Base-by-base conservation (phyloP, 2,329 filamentous ascomycete genomes). In the Pseudocercospora cruenta region DNA sequence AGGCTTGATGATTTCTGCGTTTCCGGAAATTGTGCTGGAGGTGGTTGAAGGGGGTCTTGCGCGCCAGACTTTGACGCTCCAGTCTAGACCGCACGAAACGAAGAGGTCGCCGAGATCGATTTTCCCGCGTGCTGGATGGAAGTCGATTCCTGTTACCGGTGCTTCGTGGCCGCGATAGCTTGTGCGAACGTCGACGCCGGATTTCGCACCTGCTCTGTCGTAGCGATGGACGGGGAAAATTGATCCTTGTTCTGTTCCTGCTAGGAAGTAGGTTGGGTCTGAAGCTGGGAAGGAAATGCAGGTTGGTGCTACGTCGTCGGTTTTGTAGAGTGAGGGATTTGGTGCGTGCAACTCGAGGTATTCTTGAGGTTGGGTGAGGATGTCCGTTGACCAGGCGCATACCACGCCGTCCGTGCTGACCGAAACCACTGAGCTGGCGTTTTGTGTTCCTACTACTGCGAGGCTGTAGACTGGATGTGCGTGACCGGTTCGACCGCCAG, bases 161-260 rank as follows among this genome's bases (percentile, higher is more conserved):
- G 93, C 95, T 14, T 92, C 90, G 77, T 99, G 95, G 36, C 93
- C 94, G 71, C 88, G 88, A 82, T 99, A 99, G 71, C 89, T 90
- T 66, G 97, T 89, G 67, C 94, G 89, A 63, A 90, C 88, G 77
- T 99, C 96, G 26, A 97, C 93, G 57, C 95, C 95, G 4, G 95
- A 94, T 82, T 98, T 98, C 70, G 95, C 95, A 65, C 95, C 95
- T 5, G 96, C 95, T 69, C 96, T 92, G 80, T 99, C 95, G 81
- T 99, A 99, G 68, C 95, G 87, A 79, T 99, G 95, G 77, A 96
- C 97, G 0, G 95, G 94, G 80, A 95, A 97, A 70, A 99, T 97
- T 55, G 90, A 90, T 59, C 96, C 96, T 82, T 99, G 95, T 82
- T 99, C 95, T 28, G 94, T 97, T 47, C 96, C 95, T 36, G 97